phyloP scores from a whole-genome alignment of 176 grass and related monocot genomes.

The Aegilops umbellulata region DNA sequence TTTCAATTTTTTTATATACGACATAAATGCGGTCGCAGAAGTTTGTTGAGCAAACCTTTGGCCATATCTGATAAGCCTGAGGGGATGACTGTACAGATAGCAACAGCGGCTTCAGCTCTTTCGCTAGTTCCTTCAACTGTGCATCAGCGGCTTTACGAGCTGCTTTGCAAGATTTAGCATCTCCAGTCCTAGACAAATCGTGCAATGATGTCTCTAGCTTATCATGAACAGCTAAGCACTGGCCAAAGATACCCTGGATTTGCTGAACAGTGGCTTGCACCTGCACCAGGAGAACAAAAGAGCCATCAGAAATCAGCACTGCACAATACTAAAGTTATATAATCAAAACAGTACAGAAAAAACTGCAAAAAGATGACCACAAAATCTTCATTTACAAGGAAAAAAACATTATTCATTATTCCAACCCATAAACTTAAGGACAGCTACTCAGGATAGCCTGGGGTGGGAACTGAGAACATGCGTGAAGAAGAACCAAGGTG shows the following conservation, averaged over 20 bases:
- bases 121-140: conserved; percentile 85
- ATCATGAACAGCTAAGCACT: conserved; percentile 71
- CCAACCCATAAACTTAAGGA: background rate
- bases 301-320: background rate
- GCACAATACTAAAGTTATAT: background rate
- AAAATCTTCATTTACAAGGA: background rate
- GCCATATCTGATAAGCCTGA: conserved; percentile 80
- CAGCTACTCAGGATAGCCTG: too few relatives aligned
- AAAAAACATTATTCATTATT: background rate
- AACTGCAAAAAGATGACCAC: background rate
- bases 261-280: conserved; percentile 74
- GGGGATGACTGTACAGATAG: conserved; percentile 71
- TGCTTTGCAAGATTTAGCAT: conserved; percentile 78
- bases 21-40: background rate
- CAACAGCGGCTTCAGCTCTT: conserved; percentile 76
- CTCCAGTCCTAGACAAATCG: conserved; percentile 83
- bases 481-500: too few relatives aligned
- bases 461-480: too few relatives aligned
- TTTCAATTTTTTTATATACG: background rate
- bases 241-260: conserved; percentile 68
- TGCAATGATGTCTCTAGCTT: conserved; percentile 79
- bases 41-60: conserved; percentile 62
- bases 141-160: conserved; percentile 82
- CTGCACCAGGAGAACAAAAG: conserved; percentile 32
- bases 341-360: background rate